phyloP scores from a whole-genome alignment of 2,329 filamentous ascomycete genomes.

The Colletotrichum sp. region DNA sequence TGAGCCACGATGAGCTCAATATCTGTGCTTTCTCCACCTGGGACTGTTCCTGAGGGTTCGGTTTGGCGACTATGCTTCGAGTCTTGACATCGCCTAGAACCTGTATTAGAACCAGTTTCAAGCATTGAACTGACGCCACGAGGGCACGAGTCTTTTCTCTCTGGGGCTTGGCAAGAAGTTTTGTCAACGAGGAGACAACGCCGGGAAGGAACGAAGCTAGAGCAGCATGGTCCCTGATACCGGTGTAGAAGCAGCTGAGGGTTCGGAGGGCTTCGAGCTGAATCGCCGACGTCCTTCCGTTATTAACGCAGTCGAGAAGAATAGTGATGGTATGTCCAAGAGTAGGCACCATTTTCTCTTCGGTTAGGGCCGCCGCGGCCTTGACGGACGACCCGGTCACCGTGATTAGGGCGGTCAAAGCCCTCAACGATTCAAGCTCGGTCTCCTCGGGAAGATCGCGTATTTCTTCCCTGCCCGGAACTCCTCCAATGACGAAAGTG shows the following conservation, averaged over 20 bases:
- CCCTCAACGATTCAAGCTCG: constrained; percentile 71
- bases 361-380: constrained; percentile 54
- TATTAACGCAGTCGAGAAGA: constrained; percentile 74
- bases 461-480: constrained; percentile 59
- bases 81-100: constrained; percentile 64
- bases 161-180: constrained; percentile 72
- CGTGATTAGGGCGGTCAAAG: constrained; percentile 69
- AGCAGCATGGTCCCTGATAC: constrained; percentile 74
- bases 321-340: constrained; percentile 84
- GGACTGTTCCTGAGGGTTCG: background rate
- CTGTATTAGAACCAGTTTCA: constrained; percentile 59
- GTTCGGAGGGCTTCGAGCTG: constrained; percentile 73
- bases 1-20: constrained; percentile 70
- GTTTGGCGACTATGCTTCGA: constrained; percentile 46
- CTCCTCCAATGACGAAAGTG: constrained; percentile 79
- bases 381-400: constrained; percentile 57
- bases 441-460: constrained; percentile 73
- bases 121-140: constrained; percentile 61
- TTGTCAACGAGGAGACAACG: constrained; percentile 81
- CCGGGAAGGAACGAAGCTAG: constrained; percentile 88
- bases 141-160: constrained; percentile 65
- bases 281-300: constrained; percentile 68
- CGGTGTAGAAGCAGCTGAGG: constrained; percentile 64
- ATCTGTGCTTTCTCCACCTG: constrained; percentile 39
- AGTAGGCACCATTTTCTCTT: constrained; percentile 71